phyloP scores from a whole-genome alignment of 768 basidiomycete genomes.

The Amanita rubescens region DNA sequence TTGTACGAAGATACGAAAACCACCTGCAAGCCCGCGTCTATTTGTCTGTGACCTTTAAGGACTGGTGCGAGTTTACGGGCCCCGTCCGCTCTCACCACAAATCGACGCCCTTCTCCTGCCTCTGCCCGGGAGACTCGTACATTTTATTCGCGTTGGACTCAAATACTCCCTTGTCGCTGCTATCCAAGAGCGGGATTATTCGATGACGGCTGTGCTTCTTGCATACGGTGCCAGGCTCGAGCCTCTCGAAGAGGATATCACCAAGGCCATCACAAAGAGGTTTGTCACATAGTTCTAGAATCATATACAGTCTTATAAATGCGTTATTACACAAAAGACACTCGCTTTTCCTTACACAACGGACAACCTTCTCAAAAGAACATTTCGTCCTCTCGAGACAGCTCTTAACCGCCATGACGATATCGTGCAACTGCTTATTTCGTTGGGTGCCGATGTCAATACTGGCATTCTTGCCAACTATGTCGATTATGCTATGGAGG shows the following conservation, averaged over 20 bases:
- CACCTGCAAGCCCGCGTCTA: no score
- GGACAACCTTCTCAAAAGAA: neutral
- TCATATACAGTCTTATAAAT: no score
- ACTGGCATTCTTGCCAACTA: neutral
- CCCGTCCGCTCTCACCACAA: no score
- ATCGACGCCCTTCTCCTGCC: no score
- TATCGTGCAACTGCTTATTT: neutral
- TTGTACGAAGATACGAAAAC: no score
- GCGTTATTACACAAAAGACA: neutral
- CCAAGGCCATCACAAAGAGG: neutral
- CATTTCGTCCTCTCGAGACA: neutral
- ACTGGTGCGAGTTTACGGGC: no score
- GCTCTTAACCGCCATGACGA: neutral
- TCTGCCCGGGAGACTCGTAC: no score
- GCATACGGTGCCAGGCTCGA: conserved; percentile 2
- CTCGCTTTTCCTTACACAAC: neutral
- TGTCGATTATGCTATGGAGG: neutral
- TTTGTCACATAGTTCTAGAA: neutral
- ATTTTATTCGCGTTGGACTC: no score
- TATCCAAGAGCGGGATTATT: neutral
- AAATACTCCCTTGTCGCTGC: conserved; percentile 1
- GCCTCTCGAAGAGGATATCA: conserved; percentile 3
- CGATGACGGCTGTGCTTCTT: conserved; percentile 1
- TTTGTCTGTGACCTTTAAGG: no score
- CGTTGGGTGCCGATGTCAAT: conserved; percentile 4